Conservation (phyloP, 2,329 filamentous ascomycete species). For the Arthrobotrys conoides region DNA sequence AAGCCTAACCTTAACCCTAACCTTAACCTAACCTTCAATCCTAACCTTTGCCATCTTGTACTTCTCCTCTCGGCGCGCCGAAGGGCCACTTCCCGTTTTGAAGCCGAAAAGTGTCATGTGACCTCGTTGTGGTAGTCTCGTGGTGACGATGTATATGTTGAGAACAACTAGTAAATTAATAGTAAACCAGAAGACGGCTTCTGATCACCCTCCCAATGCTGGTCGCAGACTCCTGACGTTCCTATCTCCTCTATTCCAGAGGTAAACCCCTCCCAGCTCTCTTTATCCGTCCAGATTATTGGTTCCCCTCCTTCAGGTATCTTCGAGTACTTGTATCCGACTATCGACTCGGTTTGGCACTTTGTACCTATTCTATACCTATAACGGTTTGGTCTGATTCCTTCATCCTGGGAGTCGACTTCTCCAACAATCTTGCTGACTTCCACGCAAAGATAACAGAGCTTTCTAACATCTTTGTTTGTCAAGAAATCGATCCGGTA, state of each 20-base stretch:
- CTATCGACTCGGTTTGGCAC: neutral
- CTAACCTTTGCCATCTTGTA: too few species aligned
- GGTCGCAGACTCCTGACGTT: neutral
- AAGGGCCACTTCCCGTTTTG: too few species aligned
- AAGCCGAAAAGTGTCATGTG: too few species aligned
- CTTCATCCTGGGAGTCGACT: neutral
- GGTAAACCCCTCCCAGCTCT: neutral
- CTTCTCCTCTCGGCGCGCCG: too few species aligned
- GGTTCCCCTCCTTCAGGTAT: neutral
- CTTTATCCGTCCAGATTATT: neutral
- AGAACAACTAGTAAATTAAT: too few species aligned
- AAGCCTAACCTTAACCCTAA: too few species aligned
- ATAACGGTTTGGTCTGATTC: neutral
- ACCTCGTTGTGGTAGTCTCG: too few species aligned
- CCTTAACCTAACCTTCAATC: too few species aligned
- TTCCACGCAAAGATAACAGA: neutral
- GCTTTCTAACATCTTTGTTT: neutral
- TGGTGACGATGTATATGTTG: too few species aligned
- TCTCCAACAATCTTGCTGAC: neutral
- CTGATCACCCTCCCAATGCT: slow-evolving; percentile 7
- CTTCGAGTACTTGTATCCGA: neutral
- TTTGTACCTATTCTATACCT: neutral
- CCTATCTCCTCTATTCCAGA: neutral
- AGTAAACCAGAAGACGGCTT: neutral
- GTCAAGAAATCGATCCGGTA: neutral